A percentile compares a stretch with the other conserved stretches of the same genome.
Evolutionary conservation across 2,329 filamentous ascomycete species (phyloP).

Genomic region (Cercospora zeae-maydis): DNA sequence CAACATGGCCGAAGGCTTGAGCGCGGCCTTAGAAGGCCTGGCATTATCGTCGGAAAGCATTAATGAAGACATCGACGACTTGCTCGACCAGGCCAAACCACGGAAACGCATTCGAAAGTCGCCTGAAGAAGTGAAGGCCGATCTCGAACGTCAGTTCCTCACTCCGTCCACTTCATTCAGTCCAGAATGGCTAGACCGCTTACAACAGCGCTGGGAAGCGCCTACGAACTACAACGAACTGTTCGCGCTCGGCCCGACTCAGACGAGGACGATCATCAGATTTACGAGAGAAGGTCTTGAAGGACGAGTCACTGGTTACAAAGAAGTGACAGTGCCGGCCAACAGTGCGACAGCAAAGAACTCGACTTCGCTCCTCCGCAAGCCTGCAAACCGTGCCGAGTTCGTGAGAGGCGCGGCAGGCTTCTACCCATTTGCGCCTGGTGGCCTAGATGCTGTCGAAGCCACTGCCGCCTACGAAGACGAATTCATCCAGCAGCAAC

Average conservation of each 20-base stretch:
- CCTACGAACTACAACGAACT: slow-evolving; percentile 77
- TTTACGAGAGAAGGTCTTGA: slow-evolving; percentile 90
- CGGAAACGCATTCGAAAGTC: slow-evolving; percentile 54
- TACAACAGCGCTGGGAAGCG: slow-evolving; percentile 88
- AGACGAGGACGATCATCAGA: slow-evolving; percentile 89
- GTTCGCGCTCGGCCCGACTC: slow-evolving; percentile 82
- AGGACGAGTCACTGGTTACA: slow-evolving; percentile 87
- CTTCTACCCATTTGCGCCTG: slow-evolving; percentile 90
- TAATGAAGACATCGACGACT: slow-evolving; percentile 51
- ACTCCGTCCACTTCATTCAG: slow-evolving; percentile 77
- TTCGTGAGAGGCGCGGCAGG: slow-evolving; percentile 91
- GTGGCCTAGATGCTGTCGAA: slow-evolving; percentile 82
- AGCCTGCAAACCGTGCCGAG: slow-evolving; percentile 80
- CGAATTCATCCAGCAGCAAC: slow-evolving; percentile 57
- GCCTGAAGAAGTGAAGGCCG: slow-evolving; percentile 60
- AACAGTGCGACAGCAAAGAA: slow-evolving; percentile 91
- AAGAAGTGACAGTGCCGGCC: slow-evolving; percentile 86
- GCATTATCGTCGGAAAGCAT: slow-evolving; percentile 39
- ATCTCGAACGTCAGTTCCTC: slow-evolving; percentile 74
- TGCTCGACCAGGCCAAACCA: slow-evolving; percentile 54
- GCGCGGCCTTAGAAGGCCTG: slow-evolving; percentile 52
- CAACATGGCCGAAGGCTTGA: slow-evolving; percentile 37
- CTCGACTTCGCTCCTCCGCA: slow-evolving; percentile 81
- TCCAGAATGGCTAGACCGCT: slow-evolving; percentile 76
- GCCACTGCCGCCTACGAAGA: slow-evolving; percentile 81